phyloP scores from a whole-genome alignment of 768 basidiomycete genomes.

The Leccinum sublutescens region DNA sequence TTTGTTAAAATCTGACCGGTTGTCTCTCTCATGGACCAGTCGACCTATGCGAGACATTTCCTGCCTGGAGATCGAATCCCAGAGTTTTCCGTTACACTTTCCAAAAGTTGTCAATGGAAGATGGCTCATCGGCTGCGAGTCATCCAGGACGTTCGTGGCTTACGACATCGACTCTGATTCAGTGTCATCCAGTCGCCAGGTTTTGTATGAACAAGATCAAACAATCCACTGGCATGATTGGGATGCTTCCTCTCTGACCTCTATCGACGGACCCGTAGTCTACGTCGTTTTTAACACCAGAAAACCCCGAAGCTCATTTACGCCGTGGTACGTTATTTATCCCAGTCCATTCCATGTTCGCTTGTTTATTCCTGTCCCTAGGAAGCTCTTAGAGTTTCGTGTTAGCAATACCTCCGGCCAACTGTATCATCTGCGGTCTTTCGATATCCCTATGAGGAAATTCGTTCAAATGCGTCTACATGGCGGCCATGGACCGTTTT shows the following conservation, averaged over 20 bases:
- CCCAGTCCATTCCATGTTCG: background rate
- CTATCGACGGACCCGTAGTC: background rate
- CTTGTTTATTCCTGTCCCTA: background rate
- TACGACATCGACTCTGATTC: background rate
- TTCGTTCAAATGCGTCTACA: background rate
- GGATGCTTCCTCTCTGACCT: background rate
- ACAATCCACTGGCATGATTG: background rate
- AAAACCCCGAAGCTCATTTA: no score
- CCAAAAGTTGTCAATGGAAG: background rate
- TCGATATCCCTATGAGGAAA: background rate
- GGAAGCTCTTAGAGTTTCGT: background rate
- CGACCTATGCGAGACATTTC: background rate
- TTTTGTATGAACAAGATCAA: background rate
- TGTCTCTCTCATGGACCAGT: background rate
- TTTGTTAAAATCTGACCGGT: background rate
- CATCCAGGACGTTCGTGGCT: background rate
- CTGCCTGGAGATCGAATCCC: background rate
- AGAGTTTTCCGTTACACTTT: background rate
- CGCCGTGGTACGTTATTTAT: background rate
- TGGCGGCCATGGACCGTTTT: background rate
- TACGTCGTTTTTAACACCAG: background rate
- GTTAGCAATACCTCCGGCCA: background rate
- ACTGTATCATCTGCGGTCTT: background rate
- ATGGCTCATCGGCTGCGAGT: background rate
- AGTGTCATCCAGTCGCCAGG: background rate